Evolutionary conservation across 495 filamentous ascomycete species (phyloP).

Genomic region (Penicillium fimorum): DNA sequence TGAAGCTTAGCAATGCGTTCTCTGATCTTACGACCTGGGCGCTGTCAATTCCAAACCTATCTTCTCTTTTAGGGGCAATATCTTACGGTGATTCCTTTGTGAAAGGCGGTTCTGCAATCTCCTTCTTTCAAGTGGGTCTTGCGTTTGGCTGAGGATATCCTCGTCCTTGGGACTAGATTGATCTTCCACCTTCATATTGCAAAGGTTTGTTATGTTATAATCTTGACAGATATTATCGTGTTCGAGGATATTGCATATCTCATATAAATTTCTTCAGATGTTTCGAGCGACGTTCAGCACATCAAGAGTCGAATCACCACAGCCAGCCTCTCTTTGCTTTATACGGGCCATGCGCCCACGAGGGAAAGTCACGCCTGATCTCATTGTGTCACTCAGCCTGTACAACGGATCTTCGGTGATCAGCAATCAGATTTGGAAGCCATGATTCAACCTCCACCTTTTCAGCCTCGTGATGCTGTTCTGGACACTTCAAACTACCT

Average conservation of each 20-base stretch:
- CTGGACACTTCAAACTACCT: conserved; percentile 1
- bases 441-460: conserved; percentile 3
- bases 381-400: conserved; percentile 28
- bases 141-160: conserved; percentile 15
- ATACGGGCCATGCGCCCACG: conserved; percentile 10
- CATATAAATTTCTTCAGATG: background rate
- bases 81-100: conserved; percentile 39
- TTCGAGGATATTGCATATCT: background rate
- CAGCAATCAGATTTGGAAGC: conserved; percentile 16
- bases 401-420: conserved; percentile 18
- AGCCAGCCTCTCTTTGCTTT: background rate
- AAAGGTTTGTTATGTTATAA: background rate
- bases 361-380: conserved; percentile 15
- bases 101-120: conserved; percentile 39
- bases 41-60: background rate
- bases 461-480: conserved; percentile 18
- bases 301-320: too few species aligned
- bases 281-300: background rate
- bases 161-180: conserved; percentile 7
- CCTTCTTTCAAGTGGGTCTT: conserved; percentile 32
- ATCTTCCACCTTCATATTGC: conserved; percentile 16
- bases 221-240: background rate
- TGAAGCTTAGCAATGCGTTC: conserved; percentile 46
- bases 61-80: background rate
- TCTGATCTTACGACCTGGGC: conserved; percentile 39